Percentiles rank a stretch among this genome's conserved stretches.
Conservation (phyloP, 192 early-diverging fungal genomes). For the Coemansia sp. region DNA sequence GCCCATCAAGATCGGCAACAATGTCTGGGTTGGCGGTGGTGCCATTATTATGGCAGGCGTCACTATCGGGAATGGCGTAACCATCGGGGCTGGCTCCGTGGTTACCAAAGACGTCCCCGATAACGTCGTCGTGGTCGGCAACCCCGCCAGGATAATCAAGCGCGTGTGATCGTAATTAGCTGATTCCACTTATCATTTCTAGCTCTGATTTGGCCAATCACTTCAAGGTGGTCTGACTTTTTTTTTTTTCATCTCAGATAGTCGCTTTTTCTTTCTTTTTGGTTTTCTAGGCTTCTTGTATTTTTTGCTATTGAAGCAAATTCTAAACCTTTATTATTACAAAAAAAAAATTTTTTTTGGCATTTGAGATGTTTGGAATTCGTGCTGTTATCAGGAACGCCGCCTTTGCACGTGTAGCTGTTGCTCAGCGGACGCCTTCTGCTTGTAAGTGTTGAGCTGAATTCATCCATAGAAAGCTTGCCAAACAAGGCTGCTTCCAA, state of each 20-base stretch:
- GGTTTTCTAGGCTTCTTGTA: not conserved
- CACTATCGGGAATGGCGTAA: slow-evolving; percentile 78
- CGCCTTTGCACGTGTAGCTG: slow-evolving; percentile 23
- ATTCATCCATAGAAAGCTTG: too few species aligned
- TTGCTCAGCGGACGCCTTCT: slow-evolving; percentile 18
- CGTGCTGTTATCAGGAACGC: slow-evolving; percentile 44
- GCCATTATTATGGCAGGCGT: slow-evolving; percentile 80
- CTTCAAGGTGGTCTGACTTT: slow-evolving; percentile 12
- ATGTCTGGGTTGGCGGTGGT: slow-evolving; percentile 87
- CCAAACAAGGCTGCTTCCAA: not conserved
- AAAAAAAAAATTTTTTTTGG: too few species aligned
- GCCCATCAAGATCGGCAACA: slow-evolving; percentile 68
- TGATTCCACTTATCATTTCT: slow-evolving; percentile 8
- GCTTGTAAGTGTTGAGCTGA: slow-evolving; percentile 31
- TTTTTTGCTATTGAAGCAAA: slow-evolving; percentile 4
- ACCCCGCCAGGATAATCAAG: slow-evolving; percentile 78
- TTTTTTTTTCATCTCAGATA: slow-evolving; percentile 11
- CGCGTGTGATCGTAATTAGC: slow-evolving; percentile 27
- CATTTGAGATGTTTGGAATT: slow-evolving; percentile 40
- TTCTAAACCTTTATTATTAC: slow-evolving; percentile 18
- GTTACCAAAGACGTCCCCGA: slow-evolving; percentile 86
- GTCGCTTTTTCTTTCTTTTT: not conserved
- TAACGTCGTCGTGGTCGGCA: slow-evolving; percentile 78
- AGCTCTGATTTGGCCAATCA: not conserved
- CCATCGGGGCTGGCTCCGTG: slow-evolving; percentile 76